Evolutionary conservation across 495 filamentous ascomycete genomes (phyloP).

Genomic region (Aspergillus affinis): DNA sequence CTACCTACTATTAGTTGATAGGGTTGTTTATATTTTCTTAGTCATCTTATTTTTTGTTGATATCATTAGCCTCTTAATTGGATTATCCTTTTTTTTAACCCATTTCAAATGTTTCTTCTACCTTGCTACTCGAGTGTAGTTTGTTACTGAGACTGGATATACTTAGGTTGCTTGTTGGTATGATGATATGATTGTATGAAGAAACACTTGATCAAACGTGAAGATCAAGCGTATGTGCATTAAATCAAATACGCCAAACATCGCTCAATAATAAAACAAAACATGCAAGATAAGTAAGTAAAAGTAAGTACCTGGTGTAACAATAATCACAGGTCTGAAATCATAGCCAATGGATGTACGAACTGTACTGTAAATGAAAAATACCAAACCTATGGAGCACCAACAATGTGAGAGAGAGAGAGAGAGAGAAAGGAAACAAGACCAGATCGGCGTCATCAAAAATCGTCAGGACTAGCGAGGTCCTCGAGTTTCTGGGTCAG

Average conservation of each 20-base stretch:
- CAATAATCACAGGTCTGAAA: neutral
- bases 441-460: no score
- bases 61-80: neutral
- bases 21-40: neutral
- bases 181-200: neutral
- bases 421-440: no score
- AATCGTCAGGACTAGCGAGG: slow-evolving; percentile 48
- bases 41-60: neutral
- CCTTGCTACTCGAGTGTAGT: no score
- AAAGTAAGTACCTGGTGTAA: no score
- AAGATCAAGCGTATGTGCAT: neutral
- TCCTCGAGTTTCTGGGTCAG: slow-evolving; percentile 44
- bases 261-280: neutral
- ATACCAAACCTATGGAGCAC: no score
- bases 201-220: neutral
- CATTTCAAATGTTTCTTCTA: no score
- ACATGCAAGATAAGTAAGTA: neutral
- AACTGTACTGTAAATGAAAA: slow-evolving; percentile 1
- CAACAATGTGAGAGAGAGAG: no score
- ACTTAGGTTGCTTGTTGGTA: no score
- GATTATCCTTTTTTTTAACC: neutral
- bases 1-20: neutral
- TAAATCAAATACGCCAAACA: neutral
- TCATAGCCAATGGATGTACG: neutral
- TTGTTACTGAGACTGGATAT: no score